Conservation (phyloP, 179 eudicot species). For the Nepenthes alata region DNA sequence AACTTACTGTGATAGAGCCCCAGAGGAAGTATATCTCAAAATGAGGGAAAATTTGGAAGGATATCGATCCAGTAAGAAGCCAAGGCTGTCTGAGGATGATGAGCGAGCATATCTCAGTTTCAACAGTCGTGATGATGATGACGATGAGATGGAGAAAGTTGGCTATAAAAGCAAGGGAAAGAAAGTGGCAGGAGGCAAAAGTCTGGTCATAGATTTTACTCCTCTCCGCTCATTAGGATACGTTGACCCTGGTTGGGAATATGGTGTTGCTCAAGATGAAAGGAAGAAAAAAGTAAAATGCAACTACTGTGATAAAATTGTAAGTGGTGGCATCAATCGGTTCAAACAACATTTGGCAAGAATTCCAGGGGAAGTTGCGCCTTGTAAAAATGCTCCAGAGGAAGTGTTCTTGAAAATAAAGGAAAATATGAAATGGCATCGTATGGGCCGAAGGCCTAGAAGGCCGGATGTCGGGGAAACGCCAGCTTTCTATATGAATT, state of each 20-base stretch:
- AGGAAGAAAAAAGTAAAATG: slow-evolving; percentile 93
- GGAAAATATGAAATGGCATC: slow-evolving; percentile 98
- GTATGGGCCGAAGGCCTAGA: slow-evolving; percentile 78
- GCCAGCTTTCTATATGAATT: slow-evolving; percentile 50
- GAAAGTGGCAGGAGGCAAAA: slow-evolving; percentile 44
- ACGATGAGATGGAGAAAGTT: slow-evolving; percentile 23
- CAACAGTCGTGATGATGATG: slow-evolving; percentile 55
- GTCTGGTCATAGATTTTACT: slow-evolving; percentile 45
- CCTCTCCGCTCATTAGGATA: slow-evolving; percentile 93
- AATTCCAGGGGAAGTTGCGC: slow-evolving; percentile 97
- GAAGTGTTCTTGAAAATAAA: slow-evolving; percentile 79
- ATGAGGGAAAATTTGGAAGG: slow-evolving; percentile 79
- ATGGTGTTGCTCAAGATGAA: slow-evolving; percentile 94
- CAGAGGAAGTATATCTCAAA: slow-evolving; percentile 68
- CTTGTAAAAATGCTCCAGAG: slow-evolving; percentile 89
- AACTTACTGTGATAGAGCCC: slow-evolving; percentile 82
- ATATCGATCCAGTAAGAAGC: slow-evolving; percentile 59
- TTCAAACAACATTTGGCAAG: slow-evolving; percentile 94
- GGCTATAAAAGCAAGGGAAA: slow-evolving; percentile 61
- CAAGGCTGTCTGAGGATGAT: slow-evolving; percentile 49
- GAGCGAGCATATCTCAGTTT: slow-evolving; percentile 52
- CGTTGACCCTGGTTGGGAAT: slow-evolving; percentile 96
- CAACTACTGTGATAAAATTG: slow-evolving; percentile 88
- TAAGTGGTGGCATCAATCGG: slow-evolving; percentile 95
- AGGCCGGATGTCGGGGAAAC: slow-evolving; percentile 54